Conservation (phyloP, 176 grass and related monocot genomes). For the Cenchrus americanus region DNA sequence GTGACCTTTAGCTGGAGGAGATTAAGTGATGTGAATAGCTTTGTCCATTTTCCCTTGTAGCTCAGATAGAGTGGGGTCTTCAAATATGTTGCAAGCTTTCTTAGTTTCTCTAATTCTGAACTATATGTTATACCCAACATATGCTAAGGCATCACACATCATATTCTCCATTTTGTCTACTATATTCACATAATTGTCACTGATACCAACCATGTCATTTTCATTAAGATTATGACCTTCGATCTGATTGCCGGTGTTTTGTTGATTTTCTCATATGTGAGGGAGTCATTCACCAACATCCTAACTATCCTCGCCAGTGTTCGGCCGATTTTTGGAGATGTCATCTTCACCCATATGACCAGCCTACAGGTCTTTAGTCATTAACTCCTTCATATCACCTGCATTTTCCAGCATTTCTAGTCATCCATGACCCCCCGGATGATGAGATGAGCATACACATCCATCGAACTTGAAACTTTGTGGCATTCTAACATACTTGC, state of each 20-base stretch:
- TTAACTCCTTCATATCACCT: not conserved
- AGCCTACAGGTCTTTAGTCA: not conserved
- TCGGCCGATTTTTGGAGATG: not conserved
- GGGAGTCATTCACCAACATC: not conserved
- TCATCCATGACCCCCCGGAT: not conserved
- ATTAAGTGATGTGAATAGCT: too few species aligned
- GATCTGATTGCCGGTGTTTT: not conserved
- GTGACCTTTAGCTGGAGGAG: too few species aligned
- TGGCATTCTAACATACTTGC: not conserved
- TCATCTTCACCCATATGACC: not conserved
- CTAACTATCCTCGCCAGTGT: too few species aligned
- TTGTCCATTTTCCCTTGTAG: too few species aligned
- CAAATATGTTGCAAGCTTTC: too few species aligned
- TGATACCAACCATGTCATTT: not conserved
- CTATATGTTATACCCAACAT: not conserved
- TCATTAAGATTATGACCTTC: not conserved
- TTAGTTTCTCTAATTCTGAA: too few species aligned
- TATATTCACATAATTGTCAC: not conserved
- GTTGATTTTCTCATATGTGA: not conserved
- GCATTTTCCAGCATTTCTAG: conserved; percentile 1
- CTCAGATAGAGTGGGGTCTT: too few species aligned
- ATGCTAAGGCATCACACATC: not conserved
- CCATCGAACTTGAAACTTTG: too few species aligned
- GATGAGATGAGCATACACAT: not conserved
- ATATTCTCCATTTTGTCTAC: not conserved